Conservation (phyloP, 2,329 filamentous ascomycete genomes). For the Cordyceps tenuipes region DNA sequence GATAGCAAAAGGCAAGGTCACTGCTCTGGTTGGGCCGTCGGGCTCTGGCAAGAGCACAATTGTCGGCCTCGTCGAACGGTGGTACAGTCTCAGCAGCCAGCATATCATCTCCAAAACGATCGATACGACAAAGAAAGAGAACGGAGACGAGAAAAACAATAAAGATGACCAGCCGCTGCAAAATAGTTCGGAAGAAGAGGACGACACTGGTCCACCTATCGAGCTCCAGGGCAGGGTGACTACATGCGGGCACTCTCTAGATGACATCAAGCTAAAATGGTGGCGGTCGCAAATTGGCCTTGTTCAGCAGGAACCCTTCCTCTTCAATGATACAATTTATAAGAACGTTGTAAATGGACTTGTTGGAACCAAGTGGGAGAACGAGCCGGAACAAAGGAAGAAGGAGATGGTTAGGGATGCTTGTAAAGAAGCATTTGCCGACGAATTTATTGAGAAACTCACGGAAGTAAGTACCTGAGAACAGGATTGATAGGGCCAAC, state of each 20-base stretch:
- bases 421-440: constrained; percentile 58
- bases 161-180: background rate
- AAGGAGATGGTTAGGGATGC: constrained; percentile 52
- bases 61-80: constrained; percentile 61
- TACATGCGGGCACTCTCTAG: constrained; percentile 46
- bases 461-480: constrained; percentile 35
- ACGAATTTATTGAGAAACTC: constrained; percentile 60
- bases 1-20: constrained; percentile 58
- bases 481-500: background rate
- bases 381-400: constrained; percentile 46
- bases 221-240: constrained; percentile 39
- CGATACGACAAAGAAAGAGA: constrained; percentile 28
- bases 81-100: constrained; percentile 56
- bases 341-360: constrained; percentile 55
- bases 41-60: constrained; percentile 70
- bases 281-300: constrained; percentile 55
- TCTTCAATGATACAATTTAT: constrained; percentile 59
- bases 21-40: constrained; percentile 65
- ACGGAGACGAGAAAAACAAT: constrained; percentile 18
- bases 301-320: constrained; percentile 60
- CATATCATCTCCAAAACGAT: constrained; percentile 35
- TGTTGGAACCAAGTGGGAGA: constrained; percentile 42
- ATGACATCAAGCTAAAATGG: constrained; percentile 53
- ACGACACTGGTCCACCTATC: constrained; percentile 32
- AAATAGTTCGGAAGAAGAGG: constrained; percentile 19